Base-by-base conservation (phyloP, 176 grass and related monocot genomes). In the Miscanthus lutarioriparius region DNA sequence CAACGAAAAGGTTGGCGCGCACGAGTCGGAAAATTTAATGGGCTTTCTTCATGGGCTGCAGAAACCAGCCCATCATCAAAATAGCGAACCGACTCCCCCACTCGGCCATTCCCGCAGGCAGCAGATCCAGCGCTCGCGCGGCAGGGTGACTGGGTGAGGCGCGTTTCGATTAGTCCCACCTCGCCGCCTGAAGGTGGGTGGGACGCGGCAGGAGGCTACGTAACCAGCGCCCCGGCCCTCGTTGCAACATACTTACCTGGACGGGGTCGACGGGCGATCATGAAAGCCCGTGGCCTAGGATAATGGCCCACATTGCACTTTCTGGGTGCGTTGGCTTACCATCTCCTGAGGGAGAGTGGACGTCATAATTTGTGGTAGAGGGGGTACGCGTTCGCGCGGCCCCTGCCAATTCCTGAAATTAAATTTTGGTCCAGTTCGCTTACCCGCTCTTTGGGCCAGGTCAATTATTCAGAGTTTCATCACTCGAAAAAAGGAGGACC, bases 361-460 rank as follows among this genome's bases (percentile, higher is more conserved):
- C 77, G 81, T 93, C 80, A 26, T 89, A 91, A 96, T 93, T 96
- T 93, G 80, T 93, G 86, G 0, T n/a, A 38, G 86, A 87, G 77
- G 83, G 90, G 86, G 88, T 92, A 95, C 80, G 93, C 80, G 88
- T 95, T 14, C 90, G 88, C 88, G 91, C 91, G 91, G 83, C 82
- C 87, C 87, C 74, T 73, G 59, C 66, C 58, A 92, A 64, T 33
- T 20, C 8, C 13, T 0, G 0, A 69, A 75, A 30, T 19, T 38
- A 33, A 33, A 33, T 33, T 33, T 33, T 33, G n/a, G n/a, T n/a
- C n/a, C n/a, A n/a, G n/a, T n/a, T n/a, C n/a, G n/a, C n/a, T n/a
- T n/a, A n/a, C n/a, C n/a, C n/a, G n/a, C n/a, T n/a, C n/a, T n/a
- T n/a, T n/a, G n/a, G n/a, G n/a, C n/a, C n/a, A n/a, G n/a, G n/a